Conservation (phyloP, 163 green algal species). For the Volvox carteri region DNA sequence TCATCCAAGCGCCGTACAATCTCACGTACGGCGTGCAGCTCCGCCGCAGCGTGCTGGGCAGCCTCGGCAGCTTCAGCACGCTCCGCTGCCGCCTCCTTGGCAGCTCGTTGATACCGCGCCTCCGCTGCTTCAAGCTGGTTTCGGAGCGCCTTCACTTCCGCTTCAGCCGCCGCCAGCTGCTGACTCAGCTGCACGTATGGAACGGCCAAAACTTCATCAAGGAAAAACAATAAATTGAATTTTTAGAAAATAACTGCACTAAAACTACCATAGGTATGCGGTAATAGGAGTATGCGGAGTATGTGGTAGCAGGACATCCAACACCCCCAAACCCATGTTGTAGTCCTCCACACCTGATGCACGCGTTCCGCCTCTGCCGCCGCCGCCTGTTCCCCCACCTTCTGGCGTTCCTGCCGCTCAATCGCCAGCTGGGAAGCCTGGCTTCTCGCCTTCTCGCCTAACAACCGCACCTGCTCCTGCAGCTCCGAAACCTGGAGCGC, state of each 20-base stretch:
- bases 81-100: background rate
- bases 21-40: background rate
- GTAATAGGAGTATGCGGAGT: too few relatives aligned
- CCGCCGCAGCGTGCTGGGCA: background rate
- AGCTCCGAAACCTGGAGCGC: slow-evolving; percentile 15
- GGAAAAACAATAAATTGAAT: too few relatives aligned
- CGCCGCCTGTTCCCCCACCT: too few relatives aligned
- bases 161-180: slow-evolving; percentile 14
- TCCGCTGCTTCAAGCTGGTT: background rate
- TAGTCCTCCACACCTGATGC: background rate
- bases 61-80: background rate
- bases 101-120: background rate
- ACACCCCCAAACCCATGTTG: too few relatives aligned
- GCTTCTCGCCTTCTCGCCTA: background rate
- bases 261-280: too few relatives aligned
- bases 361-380: background rate
- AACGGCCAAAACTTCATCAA: too few relatives aligned
- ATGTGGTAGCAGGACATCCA: too few relatives aligned
- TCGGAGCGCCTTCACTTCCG: background rate
- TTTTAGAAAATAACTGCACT: too few relatives aligned
- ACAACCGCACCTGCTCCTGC: slow-evolving; percentile 20
- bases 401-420: background rate
- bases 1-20: background rate
- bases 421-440: background rate
- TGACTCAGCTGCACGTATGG: slow-evolving; percentile 2